These are phyloP conservation scores for Blastobotrys aristatus DNA, from an alignment of 1,139 yeast species.

Conservation along the genomic window DNA sequence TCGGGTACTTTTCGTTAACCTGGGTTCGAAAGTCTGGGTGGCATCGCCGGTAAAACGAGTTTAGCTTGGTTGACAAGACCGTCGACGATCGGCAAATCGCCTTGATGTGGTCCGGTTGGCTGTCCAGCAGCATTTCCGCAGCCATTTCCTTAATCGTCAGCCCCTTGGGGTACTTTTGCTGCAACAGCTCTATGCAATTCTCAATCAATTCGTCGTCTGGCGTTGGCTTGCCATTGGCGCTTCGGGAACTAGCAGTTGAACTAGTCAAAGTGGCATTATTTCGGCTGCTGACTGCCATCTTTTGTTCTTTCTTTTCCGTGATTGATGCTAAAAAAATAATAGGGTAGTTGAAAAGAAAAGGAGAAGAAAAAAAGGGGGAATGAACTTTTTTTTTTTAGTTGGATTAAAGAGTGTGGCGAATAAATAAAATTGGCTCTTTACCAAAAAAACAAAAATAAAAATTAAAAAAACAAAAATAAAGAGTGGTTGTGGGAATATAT, in stretches of 20 bases:
- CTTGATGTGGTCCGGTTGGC: constrained; percentile 16
- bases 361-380: background rate
- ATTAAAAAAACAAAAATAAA: background rate
- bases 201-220: constrained; percentile 23
- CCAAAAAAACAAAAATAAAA: background rate
- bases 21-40: constrained; percentile 22
- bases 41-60: constrained; percentile 31
- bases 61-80: constrained; percentile 32
- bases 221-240: constrained; percentile 9
- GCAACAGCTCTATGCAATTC: constrained; percentile 26
- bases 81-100: constrained; percentile 30
- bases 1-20: constrained; percentile 19
- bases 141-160: constrained; percentile 32
- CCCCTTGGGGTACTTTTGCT: constrained; percentile 25
- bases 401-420: background rate
- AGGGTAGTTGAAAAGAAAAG: background rate
- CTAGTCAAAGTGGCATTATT: no score
- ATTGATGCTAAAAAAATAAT: background rate
- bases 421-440: no score
- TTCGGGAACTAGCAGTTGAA: background rate
- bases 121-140: constrained; percentile 20
- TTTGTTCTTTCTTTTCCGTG: background rate
- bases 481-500: background rate
- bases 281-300: background rate
- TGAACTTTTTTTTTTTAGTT: background rate